Evolutionary conservation across 2,329 filamentous ascomycete species (phyloP).

Genomic region (Pezicula neosporulosa): DNA sequence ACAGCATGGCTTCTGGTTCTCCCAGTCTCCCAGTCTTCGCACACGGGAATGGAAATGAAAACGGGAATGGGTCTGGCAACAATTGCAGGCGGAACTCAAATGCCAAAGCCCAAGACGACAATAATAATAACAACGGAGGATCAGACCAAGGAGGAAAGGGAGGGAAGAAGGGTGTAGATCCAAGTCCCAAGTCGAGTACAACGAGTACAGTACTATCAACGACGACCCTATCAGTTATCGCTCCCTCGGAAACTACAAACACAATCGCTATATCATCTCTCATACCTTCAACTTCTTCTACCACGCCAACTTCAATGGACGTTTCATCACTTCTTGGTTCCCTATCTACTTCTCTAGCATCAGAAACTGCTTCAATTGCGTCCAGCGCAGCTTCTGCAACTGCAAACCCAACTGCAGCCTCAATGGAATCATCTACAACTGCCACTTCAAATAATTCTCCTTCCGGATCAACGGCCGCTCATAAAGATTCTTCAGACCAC

Average conservation of each 20-base stretch:
- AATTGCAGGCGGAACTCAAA: no score
- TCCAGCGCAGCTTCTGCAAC: no score
- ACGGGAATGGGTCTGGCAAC: no score
- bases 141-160: no score
- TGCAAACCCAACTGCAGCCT: no score
- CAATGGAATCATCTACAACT: neutral
- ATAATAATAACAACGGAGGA: no score
- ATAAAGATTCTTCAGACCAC: neutral
- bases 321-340: conserved; percentile 1
- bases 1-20: neutral
- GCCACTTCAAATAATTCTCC: neutral
- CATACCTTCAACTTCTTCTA: conserved; percentile 2
- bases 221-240: conserved; percentile 1
- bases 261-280: conserved; percentile 15
- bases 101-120: no score
- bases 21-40: conserved; percentile 1
- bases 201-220: conserved; percentile 8
- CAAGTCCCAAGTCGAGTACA: neutral
- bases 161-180: no score
- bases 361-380: conserved; percentile 8
- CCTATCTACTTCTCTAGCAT: conserved; percentile 1
- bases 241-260: conserved; percentile 6
- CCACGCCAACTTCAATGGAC: neutral
- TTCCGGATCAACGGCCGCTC: neutral
- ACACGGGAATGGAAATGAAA: no score